Evolutionary conservation across 805 yeast species (phyloP).

Genomic region (Kuraishia cidri): DNA sequence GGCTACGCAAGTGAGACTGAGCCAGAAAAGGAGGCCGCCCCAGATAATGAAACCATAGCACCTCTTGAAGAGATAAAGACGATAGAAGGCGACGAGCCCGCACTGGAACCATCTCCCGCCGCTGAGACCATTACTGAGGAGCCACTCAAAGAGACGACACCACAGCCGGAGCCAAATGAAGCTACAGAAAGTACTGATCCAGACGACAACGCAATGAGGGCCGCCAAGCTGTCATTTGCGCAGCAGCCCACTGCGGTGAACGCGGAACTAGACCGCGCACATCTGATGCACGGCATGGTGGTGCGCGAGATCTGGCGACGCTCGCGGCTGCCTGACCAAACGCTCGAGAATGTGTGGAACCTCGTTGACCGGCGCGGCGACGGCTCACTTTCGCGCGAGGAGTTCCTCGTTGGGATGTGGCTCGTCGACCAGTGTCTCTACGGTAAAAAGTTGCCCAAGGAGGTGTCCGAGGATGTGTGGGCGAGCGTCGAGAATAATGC

Average conservation of each 20-base stretch:
- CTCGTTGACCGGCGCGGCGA: constrained; percentile 59
- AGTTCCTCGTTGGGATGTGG: constrained; percentile 97
- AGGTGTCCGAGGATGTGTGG: constrained; percentile 69
- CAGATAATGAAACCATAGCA: not conserved
- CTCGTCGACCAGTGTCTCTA: constrained; percentile 91
- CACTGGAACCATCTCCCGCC: no score
- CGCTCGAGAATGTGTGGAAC: constrained; percentile 56
- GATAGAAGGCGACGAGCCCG: not conserved
- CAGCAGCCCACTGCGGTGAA: no score
- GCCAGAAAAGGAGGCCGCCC: not conserved
- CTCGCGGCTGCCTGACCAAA: constrained; percentile 59
- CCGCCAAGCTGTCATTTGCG: no score
- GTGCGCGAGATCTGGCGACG: constrained; percentile 78
- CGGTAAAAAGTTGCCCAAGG: constrained; percentile 80
- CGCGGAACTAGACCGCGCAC: no score
- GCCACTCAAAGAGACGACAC: not conserved
- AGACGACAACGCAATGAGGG: no score
- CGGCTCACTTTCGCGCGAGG: constrained; percentile 70
- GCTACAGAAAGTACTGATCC: no score
- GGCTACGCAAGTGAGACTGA: no score
- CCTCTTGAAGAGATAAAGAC: not conserved
- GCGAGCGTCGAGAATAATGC: constrained; percentile 44
- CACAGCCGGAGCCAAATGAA: no score
- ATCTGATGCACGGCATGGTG: constrained; percentile 35
- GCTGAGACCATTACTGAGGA: no score